Base-by-base conservation (phyloP, 2,329 filamentous ascomycete genomes). In the Capronia epimyces region DNA sequence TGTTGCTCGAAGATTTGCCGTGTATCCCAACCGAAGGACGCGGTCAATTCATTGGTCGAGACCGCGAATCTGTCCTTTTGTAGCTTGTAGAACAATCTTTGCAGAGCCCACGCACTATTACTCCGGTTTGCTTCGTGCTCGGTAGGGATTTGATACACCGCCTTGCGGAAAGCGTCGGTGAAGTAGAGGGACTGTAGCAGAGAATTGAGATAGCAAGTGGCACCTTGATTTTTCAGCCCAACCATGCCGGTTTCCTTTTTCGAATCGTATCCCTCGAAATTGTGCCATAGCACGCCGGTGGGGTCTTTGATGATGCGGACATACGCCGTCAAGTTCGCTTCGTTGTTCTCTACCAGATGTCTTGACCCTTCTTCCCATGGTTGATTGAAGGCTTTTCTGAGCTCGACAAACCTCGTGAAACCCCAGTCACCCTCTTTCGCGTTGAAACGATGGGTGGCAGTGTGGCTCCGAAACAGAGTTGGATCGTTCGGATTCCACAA, bases 191-290 rank as follows among this genome's bases (percentile, higher is more conserved):
- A 91, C 65, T 93, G 87, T 41, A 93, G 74, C 5, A 93, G 78
- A 6, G 87, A 91, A 68, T 93, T 93, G 43, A 93, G 75, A 66
- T 93, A 93, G 70, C 87, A 93, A 1, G 87, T 93, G 43, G 93
- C 93, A 58, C 93, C 93, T 69, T 97, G 93, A 64, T 98, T 98
- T 69, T 93, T 93, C 47, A 98, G 75, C 2, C 93, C 93, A 36
- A 98, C 93, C 74, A 90, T 97, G 50, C 93, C 93, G 0, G 93
- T 98, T 71, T 96, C 90, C 67, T 93, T 95, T 73, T 97, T 98
- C n/a, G 93, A 97, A 67, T 98, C 90, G 67, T 98, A 98, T 71
- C 75, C 77, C 43, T 51, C 49, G 59, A 71, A 71, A 52, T 65
- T 73, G 53, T 74, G 72, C 72, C 72, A 75, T 49, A 75, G 58